A percentile compares a stretch with the other conserved stretches of the same genome.
Conservation (phyloP, 2,329 filamentous ascomycete species). For the Cordyceps militaris region DNA sequence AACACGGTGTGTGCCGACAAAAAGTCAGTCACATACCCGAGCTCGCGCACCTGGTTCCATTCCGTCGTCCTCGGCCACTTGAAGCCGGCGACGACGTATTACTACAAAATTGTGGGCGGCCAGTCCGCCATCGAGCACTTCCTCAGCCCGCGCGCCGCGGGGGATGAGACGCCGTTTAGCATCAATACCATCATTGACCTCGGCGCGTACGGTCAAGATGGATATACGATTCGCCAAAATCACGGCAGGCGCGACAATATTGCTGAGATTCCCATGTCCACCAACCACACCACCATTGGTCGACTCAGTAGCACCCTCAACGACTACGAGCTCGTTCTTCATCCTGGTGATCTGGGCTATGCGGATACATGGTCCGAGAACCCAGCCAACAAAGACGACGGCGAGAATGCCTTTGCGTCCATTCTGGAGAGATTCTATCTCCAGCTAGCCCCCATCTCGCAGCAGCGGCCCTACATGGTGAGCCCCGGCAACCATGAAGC, state of each 20-base stretch:
- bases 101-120: constrained; percentile 50
- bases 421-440: constrained; percentile 50
- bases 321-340: constrained; percentile 48
- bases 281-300: constrained; percentile 52
- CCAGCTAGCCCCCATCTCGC: constrained; percentile 35
- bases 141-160: constrained; percentile 30
- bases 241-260: constrained; percentile 41
- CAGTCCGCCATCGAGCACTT: constrained; percentile 49
- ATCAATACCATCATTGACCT: constrained; percentile 43
- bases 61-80: constrained; percentile 39
- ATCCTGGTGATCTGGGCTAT: constrained; percentile 50
- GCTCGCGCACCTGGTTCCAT: constrained; percentile 47
- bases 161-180: constrained; percentile 48
- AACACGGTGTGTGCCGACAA: constrained; percentile 34
- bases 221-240: constrained; percentile 29
- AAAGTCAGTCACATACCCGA: constrained; percentile 41
- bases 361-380: constrained; percentile 50
- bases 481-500: constrained; percentile 51
- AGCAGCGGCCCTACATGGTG: constrained; percentile 42
- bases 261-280: constrained; percentile 40
- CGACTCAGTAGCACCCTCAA: constrained; percentile 43
- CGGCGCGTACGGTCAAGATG: constrained; percentile 36
- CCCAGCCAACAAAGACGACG: constrained; percentile 38
- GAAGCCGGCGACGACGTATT: constrained; percentile 48
- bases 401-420: constrained; percentile 44